These are phyloP conservation scores for Diospyros kaki DNA, from an alignment of 148 eudicot species.

Conservation along the genomic window DNA sequence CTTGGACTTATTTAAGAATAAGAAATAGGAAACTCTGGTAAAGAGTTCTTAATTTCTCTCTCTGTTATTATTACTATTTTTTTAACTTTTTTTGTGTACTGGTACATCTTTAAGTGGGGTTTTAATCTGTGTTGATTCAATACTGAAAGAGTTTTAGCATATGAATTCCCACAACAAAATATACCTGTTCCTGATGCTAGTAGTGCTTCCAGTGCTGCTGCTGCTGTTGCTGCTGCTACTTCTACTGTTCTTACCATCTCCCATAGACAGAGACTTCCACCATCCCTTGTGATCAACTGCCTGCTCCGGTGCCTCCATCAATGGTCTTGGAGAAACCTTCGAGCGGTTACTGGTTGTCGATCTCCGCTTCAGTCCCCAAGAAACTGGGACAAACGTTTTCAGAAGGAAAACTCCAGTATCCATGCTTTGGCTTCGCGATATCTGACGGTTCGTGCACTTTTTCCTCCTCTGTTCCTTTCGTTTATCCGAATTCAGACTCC, in stretches of 20 bases:
- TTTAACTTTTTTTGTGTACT: too few species aligned
- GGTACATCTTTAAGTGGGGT: too few species aligned
- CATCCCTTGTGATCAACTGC: slow-evolving; percentile 5
- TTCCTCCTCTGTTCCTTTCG: slow-evolving; percentile 1
- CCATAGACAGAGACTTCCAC: slow-evolving; percentile 20
- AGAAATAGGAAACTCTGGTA: too few species aligned
- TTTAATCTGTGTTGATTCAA: not conserved
- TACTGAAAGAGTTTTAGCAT: not conserved
- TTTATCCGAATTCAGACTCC: not conserved
- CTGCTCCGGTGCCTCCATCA: slow-evolving; percentile 16
- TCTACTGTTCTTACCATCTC: slow-evolving; percentile 8
- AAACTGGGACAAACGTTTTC: slow-evolving; percentile 26
- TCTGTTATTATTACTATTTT: too few species aligned
- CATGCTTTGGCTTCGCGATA: slow-evolving; percentile 30
- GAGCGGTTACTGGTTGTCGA: slow-evolving; percentile 4
- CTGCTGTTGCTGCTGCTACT: slow-evolving; percentile 10
- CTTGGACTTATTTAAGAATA: too few species aligned
- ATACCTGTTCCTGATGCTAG: not conserved
- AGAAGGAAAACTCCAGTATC: slow-evolving; percentile 30
- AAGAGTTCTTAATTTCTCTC: too few species aligned
- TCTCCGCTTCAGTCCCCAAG: slow-evolving; percentile 20
- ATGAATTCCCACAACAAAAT: not conserved
- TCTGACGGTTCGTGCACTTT: not conserved
- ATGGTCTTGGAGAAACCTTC: slow-evolving; percentile 4
- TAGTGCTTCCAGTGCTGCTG: slow-evolving; percentile 2